phyloP scores from a whole-genome alignment of 2,329 filamentous ascomycete genomes.

The Parastagonospora avenae region DNA sequence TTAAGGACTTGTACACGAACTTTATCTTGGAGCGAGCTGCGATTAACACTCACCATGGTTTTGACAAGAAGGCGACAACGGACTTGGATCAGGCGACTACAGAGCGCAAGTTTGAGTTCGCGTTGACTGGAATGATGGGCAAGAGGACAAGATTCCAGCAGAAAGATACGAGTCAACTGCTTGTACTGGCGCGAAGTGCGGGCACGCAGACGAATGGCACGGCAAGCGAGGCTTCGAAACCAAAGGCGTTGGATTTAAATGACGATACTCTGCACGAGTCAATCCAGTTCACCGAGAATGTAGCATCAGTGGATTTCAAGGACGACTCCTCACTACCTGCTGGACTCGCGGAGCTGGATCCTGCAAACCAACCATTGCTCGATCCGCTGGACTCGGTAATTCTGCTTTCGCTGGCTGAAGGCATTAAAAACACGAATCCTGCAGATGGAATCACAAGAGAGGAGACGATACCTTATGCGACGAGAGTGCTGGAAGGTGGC shows the following conservation, averaged over 20 bases:
- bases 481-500: conserved; percentile 83
- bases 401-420: conserved; percentile 77
- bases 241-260: conserved; percentile 78
- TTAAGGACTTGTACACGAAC: conserved; percentile 54
- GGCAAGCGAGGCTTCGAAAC: conserved; percentile 49
- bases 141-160: conserved; percentile 83
- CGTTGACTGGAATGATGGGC: conserved; percentile 82
- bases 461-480: conserved; percentile 89
- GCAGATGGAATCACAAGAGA: conserved; percentile 87
- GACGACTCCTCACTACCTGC: conserved; percentile 62
- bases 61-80: conserved; percentile 74
- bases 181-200: conserved; percentile 83
- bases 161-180: conserved; percentile 81
- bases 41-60: conserved; percentile 81
- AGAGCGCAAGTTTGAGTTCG: conserved; percentile 76
- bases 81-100: conserved; percentile 71
- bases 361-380: conserved; percentile 81
- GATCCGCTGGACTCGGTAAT: conserved; percentile 87
- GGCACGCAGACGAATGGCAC: conserved; percentile 22
- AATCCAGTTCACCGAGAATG: conserved; percentile 74
- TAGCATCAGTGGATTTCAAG: conserved; percentile 50
- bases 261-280: conserved; percentile 91
- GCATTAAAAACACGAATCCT: conserved; percentile 87
- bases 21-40: conserved; percentile 84
- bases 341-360: conserved; percentile 68